Conservation (phyloP, 75 land plant genomes). For the Sequoiadendron giganteum region DNA sequence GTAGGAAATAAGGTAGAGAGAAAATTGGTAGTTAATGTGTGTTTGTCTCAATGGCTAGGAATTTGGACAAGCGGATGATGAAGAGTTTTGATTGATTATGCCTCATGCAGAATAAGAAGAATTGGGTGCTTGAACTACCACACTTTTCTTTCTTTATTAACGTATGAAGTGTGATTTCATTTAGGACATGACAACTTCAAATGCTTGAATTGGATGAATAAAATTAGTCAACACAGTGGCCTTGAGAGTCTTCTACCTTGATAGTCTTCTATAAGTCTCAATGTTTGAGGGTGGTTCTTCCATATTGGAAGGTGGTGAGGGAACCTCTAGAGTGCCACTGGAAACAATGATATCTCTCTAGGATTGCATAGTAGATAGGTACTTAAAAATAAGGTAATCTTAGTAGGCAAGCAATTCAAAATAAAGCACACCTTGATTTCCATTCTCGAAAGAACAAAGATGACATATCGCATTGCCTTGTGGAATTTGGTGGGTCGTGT, state of each 20-base stretch:
- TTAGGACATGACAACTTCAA: neutral
- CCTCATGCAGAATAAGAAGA: neutral
- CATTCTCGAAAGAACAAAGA: neutral
- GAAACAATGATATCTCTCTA: neutral
- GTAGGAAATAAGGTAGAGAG: neutral
- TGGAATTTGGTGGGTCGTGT: neutral
- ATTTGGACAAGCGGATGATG: neutral
- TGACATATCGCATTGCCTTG: neutral
- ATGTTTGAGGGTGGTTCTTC: neutral
- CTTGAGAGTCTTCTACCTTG: neutral
- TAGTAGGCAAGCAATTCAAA: no score
- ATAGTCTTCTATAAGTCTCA: no score
- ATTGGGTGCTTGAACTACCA: neutral
- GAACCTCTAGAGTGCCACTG: no score
- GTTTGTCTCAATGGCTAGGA: neutral
- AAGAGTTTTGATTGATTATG: neutral
- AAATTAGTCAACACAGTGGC: neutral
- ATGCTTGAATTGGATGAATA: neutral
- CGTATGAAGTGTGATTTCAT: neutral
- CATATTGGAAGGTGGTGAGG: neutral
- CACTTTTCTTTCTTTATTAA: neutral
- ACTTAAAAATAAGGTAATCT: no score
- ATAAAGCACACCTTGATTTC: neutral
- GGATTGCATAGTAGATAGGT: neutral
- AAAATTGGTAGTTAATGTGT: neutral